Evolutionary conservation across 129 eudicot genomes (phyloP).

Genomic region (Flaveria robusta): DNA sequence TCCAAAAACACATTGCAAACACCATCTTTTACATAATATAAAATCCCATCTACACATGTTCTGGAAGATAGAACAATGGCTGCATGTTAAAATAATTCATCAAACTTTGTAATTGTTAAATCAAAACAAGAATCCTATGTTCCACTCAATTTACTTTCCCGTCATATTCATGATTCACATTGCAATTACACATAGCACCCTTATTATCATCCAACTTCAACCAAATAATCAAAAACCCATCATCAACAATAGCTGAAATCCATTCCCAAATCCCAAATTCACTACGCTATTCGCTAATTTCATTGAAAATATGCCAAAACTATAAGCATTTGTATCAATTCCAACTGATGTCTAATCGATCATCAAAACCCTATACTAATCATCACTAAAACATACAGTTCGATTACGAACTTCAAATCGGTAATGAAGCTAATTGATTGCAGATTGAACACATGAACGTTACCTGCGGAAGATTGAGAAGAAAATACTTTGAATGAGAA

Average conservation of each 20-base stretch:
- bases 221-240: background rate
- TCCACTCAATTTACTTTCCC: background rate
- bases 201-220: background rate
- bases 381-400: background rate
- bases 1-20: background rate
- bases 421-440: background rate
- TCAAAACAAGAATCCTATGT: background rate
- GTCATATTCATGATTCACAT: background rate
- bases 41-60: background rate
- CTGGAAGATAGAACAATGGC: background rate
- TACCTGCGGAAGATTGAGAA: constrained; percentile 62
- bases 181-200: background rate
- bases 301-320: background rate
- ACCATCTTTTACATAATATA: background rate
- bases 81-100: background rate
- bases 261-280: background rate
- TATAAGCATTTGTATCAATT: constrained; percentile 4
- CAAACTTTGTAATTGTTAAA: background rate
- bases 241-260: background rate
- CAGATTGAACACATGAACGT: background rate
- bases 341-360: background rate
- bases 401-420: too few relatives aligned
- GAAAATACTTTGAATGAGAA: constrained; percentile 46
- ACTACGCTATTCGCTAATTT: too few relatives aligned
- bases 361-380: background rate